phyloP scores from a whole-genome alignment of 306 rosid genomes.

The Betula pendula region DNA sequence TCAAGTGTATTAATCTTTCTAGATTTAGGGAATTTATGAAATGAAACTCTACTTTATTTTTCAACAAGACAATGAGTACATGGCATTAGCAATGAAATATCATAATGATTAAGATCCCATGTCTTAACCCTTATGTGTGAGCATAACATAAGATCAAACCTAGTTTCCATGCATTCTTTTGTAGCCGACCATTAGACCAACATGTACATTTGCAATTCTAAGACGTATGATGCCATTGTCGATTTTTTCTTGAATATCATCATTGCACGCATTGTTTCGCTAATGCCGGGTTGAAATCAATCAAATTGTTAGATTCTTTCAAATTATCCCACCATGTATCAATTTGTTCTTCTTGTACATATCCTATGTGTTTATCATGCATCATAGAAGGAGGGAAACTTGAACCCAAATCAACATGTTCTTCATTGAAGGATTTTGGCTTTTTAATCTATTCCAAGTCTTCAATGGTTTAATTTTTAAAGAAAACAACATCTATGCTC shows the following conservation, averaged over 20 bases:
- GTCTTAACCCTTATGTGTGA: neutral
- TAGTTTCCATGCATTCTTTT: neutral
- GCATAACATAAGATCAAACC: neutral
- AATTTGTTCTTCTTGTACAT: too few species aligned
- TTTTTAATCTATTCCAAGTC: too few species aligned
- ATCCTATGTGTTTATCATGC: too few species aligned
- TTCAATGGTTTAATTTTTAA: too few species aligned
- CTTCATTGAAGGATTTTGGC: too few species aligned
- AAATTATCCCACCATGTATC: neutral
- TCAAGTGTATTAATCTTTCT: too few species aligned
- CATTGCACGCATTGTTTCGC: constrained; percentile 29
- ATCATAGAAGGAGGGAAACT: too few species aligned
- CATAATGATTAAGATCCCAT: neutral
- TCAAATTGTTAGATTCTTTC: constrained; percentile 16
- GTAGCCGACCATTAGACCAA: neutral
- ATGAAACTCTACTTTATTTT: too few species aligned
- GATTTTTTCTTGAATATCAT: constrained; percentile 30
- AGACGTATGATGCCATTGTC: constrained; percentile 8
- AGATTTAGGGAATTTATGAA: too few species aligned
- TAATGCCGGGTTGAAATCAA: neutral
- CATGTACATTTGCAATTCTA: constrained; percentile 18
- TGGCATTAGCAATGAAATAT: neutral
- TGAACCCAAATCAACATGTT: too few species aligned
- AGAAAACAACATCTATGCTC: too few species aligned
- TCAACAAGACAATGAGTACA: too few species aligned